These are phyloP conservation scores for Paspalum notatum DNA, from an alignment of 176 grass and related monocot species.

Conservation along the genomic window DNA sequence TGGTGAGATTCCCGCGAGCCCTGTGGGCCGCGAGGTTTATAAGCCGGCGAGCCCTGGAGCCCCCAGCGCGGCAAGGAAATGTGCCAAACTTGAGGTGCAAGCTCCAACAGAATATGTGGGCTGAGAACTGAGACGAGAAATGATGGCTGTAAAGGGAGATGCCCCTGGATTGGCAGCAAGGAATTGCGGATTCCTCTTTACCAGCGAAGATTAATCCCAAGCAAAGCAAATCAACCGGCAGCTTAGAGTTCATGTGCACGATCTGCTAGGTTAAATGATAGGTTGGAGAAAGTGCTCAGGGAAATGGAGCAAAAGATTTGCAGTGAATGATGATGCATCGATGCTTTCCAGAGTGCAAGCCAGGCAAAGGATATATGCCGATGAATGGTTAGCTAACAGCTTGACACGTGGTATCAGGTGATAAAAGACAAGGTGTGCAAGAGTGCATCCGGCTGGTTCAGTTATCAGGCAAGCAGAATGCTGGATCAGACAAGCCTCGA, in stretches of 20 bases:
- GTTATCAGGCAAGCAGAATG: not conserved
- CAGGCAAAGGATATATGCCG: slow-evolving; percentile 49
- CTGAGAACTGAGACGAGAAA: not conserved
- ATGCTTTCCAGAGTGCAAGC: slow-evolving; percentile 36
- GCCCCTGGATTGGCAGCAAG: slow-evolving; percentile 40
- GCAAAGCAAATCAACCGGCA: not conserved
- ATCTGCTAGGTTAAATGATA: not conserved
- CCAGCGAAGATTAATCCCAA: slow-evolving; percentile 8
- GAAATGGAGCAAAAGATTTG: not conserved
- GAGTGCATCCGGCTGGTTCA: not conserved
- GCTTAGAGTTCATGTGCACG: not conserved
- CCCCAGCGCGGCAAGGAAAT: slow-evolving; percentile 23
- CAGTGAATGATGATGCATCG: not conserved
- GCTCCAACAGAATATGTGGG: slow-evolving; percentile 48
- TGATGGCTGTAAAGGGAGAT: slow-evolving; percentile 57
- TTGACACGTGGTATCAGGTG: not conserved
- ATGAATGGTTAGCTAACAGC: not conserved
- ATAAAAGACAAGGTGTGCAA: not conserved
- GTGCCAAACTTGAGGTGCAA: slow-evolving; percentile 59
- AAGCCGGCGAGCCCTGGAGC: not conserved
- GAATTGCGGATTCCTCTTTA: slow-evolving; percentile 21
- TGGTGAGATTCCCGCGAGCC: slow-evolving; percentile 44
- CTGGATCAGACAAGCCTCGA: not conserved
- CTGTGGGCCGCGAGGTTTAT: slow-evolving; percentile 39
- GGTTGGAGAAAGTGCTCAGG: not conserved